Conservation (phyloP, 2,329 filamentous ascomycete species). For the Sarocladium oryzae region DNA sequence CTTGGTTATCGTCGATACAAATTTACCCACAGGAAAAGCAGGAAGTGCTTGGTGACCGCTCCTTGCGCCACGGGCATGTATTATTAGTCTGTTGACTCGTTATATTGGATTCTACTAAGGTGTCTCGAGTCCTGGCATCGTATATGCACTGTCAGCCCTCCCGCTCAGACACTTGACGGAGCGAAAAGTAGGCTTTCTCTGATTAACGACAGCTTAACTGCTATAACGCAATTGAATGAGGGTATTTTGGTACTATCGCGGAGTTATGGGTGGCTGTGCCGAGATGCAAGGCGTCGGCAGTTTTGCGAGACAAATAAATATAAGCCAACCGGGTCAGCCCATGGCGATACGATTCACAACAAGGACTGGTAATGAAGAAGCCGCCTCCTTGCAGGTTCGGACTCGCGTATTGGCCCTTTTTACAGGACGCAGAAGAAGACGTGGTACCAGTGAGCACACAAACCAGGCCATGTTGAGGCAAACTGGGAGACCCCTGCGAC, state of each 20-base stretch:
- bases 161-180: background rate
- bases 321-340: background rate
- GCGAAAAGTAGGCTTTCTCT: background rate
- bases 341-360: background rate
- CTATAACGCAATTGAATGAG: background rate
- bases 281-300: constrained; percentile 8
- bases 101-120: background rate
- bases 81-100: no score
- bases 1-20: no score
- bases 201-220: background rate
- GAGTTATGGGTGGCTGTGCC: background rate
- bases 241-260: background rate
- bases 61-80: no score
- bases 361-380: background rate
- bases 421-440: background rate
- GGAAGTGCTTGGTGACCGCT: no score
- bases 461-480: constrained; percentile 15
- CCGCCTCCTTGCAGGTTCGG: background rate
- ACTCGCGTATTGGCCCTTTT: background rate
- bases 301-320: constrained; percentile 1
- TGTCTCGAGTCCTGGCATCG: background rate
- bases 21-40: no score
- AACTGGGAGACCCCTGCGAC: constrained; percentile 7
- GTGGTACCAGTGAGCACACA: constrained; percentile 6
- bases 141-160: background rate